These are phyloP conservation scores for Sisymbrium altissimum DNA, from an alignment of 345 rosid species.

Conservation along the genomic window DNA sequence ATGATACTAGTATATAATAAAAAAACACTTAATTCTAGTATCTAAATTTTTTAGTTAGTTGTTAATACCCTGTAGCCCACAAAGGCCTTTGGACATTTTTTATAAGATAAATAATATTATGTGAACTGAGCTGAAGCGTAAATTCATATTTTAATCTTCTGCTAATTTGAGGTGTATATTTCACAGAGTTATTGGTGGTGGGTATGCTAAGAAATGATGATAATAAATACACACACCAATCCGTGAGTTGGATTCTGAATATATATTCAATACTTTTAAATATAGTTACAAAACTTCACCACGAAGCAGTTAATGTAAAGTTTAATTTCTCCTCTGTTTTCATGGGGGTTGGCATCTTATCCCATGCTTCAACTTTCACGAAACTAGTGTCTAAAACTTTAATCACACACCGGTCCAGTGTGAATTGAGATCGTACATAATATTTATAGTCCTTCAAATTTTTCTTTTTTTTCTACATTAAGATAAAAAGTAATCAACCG, in stretches of 20 bases:
- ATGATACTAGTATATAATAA: background rate
- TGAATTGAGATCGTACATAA: background rate
- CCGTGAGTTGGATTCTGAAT: slow-evolving; percentile 33
- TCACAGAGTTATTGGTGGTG: slow-evolving; percentile 19
- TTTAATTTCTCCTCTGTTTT: slow-evolving; percentile 10
- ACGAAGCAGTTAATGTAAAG: slow-evolving; percentile 25
- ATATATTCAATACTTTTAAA: background rate
- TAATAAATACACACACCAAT: slow-evolving; percentile 28
- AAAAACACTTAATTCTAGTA: background rate
- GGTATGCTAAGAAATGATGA: background rate
- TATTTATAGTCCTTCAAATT: background rate
- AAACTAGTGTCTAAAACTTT: too few relatives aligned
- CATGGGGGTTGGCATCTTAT: slow-evolving; percentile 11
- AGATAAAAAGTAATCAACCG: background rate
- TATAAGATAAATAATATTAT: too few relatives aligned
- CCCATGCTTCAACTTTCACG: slow-evolving; percentile 15
- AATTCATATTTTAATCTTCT: too few relatives aligned
- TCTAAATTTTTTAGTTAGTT: too few relatives aligned
- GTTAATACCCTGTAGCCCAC: background rate
- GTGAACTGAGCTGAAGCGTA: too few relatives aligned
- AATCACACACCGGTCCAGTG: too few relatives aligned
- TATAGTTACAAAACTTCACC: slow-evolving; percentile 5
- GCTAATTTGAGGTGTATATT: too few relatives aligned
- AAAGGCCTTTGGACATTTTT: background rate
- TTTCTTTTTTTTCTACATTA: background rate